phyloP scores from a whole-genome alignment of 176 grass and related monocot genomes.

The Ampelocalamus luodianensis region DNA sequence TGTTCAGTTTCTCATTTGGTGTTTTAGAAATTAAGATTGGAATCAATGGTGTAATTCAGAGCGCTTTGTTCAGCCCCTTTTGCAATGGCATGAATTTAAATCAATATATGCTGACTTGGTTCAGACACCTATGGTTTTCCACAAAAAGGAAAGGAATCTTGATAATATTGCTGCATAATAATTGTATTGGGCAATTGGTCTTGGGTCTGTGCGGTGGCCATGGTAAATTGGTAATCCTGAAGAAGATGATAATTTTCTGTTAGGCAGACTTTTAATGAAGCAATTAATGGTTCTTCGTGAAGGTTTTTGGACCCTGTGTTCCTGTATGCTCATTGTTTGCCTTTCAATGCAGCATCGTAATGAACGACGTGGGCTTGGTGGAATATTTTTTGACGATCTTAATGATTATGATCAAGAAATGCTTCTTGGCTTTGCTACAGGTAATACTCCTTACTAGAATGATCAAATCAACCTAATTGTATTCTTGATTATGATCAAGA shows the following conservation, averaged over 20 bases:
- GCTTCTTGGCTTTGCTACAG: constrained; percentile 89
- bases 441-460: constrained; percentile 49
- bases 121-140: background rate
- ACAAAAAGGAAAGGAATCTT: background rate
- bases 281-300: constrained; percentile 19
- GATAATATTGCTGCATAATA: background rate
- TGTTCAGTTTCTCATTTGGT: background rate
- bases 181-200: background rate
- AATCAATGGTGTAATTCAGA: background rate
- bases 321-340: background rate
- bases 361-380: constrained; percentile 89
- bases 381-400: constrained; percentile 99
- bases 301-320: background rate
- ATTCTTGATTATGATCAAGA: too few species aligned
- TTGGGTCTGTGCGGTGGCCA: background rate
- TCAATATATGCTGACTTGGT: background rate
- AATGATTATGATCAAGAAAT: constrained; percentile 96
- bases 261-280: background rate
- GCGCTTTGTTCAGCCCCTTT: background rate
- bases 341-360: constrained; percentile 73
- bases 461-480: background rate
- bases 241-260: background rate
- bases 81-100: background rate
- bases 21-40: background rate
- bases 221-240: background rate